These are phyloP conservation scores for Babesia ovata DNA, from an alignment of 169 alveolate species.

Conservation along the genomic window DNA sequence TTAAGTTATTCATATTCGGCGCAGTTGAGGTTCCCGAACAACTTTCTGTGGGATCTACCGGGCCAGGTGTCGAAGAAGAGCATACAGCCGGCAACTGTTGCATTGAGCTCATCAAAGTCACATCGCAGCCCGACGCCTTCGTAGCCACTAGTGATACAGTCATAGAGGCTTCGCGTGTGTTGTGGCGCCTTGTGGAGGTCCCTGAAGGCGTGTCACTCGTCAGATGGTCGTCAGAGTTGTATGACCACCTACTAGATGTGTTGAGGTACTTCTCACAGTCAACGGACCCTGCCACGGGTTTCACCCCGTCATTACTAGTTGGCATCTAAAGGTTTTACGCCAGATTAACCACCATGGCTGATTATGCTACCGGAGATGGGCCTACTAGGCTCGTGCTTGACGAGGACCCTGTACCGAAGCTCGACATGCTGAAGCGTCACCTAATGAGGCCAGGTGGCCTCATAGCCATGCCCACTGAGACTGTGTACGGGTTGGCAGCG, in stretches of 20 bases:
- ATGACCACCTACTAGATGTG: neutral
- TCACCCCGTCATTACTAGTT: conserved; percentile 20
- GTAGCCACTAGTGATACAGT: neutral
- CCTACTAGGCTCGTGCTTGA: conserved; percentile 2
- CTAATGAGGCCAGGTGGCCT: conserved; percentile 79
- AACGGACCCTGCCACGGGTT: conserved; percentile 13
- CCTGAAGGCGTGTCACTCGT: neutral
- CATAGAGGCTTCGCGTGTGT: conserved; percentile 17
- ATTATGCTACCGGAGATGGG: neutral
- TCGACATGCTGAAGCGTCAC: conserved; percentile 39
- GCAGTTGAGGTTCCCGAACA: neutral
- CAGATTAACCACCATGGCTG: neutral
- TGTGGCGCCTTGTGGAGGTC: conserved; percentile 8
- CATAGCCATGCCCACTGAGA: conserved; percentile 95
- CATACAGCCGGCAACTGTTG: neutral
- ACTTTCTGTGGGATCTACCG: neutral
- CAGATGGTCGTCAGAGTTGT: neutral
- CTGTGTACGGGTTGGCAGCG: conserved; percentile 97
- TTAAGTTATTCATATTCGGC: conserved; percentile 9
- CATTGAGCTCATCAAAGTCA: conserved; percentile 39
- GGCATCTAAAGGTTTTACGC: neutral
- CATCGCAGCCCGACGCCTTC: conserved; percentile 49
- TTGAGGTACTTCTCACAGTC: conserved; percentile 18
- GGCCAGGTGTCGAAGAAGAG: neutral
- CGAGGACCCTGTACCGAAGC: neutral